These are phyloP conservation scores for Lycium ferocissimum DNA, from an alignment of 257 asterid genomes.

Conservation along the genomic window DNA sequence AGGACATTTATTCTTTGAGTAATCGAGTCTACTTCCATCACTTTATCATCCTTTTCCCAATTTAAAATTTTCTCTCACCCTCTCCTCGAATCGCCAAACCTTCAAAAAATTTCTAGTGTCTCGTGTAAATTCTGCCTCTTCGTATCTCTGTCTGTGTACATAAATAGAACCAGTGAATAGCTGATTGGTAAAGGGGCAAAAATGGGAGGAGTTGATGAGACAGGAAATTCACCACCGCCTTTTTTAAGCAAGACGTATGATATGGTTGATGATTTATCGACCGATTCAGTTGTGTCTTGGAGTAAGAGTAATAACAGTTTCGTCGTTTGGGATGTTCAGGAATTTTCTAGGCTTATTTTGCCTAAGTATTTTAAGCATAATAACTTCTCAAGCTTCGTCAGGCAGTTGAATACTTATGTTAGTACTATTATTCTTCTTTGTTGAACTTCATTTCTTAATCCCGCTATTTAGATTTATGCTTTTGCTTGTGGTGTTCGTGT, in stretches of 20 bases:
- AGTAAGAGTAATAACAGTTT: conserved; percentile 65
- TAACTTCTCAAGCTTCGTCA: conserved; percentile 85
- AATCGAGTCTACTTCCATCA: not conserved
- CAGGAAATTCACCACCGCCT: conserved; percentile 53
- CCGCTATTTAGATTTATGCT: not conserved
- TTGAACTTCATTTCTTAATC: too few species aligned
- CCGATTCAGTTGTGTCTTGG: conserved; percentile 81
- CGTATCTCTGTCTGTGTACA: not conserved
- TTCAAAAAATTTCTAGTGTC: not conserved
- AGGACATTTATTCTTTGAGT: conserved; percentile 3
- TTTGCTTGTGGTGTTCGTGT: conserved; percentile 3
- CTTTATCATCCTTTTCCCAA: not conserved
- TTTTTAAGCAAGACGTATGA: conserved; percentile 82
- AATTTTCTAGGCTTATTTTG: conserved; percentile 59
- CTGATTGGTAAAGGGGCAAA: not conserved
- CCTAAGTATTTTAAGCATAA: conserved; percentile 82
- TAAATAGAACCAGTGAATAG: not conserved
- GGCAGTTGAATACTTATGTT: conserved; percentile 84
- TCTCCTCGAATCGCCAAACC: conserved; percentile 5
- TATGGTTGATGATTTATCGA: conserved; percentile 75
- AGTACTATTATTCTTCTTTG: conserved; percentile 32
- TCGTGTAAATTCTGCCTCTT: not conserved
- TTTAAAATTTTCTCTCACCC: not conserved
- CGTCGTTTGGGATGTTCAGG: conserved; percentile 71
- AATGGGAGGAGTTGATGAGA: conserved; percentile 31